These are phyloP conservation scores for Raffaelea albimanens DNA, from an alignment of 2,329 filamentous ascomycete genomes.

Conservation along the genomic window DNA sequence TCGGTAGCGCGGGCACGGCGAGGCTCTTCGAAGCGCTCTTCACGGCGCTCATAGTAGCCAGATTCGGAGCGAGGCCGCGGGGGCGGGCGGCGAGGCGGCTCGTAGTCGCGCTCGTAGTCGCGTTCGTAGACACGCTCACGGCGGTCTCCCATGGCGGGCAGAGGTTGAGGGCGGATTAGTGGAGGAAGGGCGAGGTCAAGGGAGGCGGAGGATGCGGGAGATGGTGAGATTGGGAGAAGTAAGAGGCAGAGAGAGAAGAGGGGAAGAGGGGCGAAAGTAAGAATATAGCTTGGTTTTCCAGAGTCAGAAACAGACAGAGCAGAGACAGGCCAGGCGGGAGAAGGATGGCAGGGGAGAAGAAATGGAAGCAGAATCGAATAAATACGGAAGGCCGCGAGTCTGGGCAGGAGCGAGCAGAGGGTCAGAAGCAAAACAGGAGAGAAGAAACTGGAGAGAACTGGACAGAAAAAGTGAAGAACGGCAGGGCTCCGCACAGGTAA, in stretches of 20 bases:
- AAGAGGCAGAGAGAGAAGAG: neutral
- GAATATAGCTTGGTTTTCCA: too few relatives aligned
- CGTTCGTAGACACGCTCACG: constrained; percentile 5
- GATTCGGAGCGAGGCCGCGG: constrained; percentile 3
- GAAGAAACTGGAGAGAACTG: neutral
- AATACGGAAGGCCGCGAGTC: neutral
- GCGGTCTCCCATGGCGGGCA: constrained; percentile 8
- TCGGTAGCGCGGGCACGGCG: neutral
- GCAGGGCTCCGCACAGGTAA: neutral
- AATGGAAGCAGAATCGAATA: neutral
- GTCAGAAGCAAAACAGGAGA: too few relatives aligned
- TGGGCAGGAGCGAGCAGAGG: neutral
- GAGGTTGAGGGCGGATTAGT: too few relatives aligned
- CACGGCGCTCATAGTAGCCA: neutral
- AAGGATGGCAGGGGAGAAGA: neutral
- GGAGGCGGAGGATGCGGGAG: neutral
- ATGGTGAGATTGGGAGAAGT: neutral
- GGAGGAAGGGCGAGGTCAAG: neutral
- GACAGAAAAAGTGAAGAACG: neutral
- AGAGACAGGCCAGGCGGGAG: too few relatives aligned
- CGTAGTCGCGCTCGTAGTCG: constrained; percentile 9
- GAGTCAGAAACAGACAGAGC: too few relatives aligned
- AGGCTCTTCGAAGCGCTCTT: neutral
- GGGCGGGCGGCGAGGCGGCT: neutral
- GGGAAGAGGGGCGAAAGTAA: neutral